These are phyloP conservation scores for Fusarium cicatricum DNA, from an alignment of 2,329 filamentous ascomycete species.

Conservation along the genomic window DNA sequence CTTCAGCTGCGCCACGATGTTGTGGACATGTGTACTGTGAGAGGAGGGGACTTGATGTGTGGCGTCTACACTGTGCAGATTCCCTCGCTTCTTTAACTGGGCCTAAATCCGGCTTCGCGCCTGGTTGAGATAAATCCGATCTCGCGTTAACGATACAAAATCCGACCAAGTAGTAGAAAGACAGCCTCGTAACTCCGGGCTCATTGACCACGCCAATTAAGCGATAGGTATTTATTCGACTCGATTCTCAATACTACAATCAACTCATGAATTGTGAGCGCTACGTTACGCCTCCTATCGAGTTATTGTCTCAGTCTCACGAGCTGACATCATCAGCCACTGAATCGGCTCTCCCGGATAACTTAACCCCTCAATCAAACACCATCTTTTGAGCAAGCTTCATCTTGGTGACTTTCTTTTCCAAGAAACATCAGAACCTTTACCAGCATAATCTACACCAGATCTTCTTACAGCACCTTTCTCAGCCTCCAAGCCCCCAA, in stretches of 20 bases:
- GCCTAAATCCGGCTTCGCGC: not conserved
- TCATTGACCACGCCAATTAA: not conserved
- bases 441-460: not conserved
- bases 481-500: conserved; percentile 6
- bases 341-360: not conserved
- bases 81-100: too few relatives aligned
- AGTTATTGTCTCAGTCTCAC: too few relatives aligned
- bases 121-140: not conserved
- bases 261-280: too few relatives aligned
- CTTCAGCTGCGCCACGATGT: too few relatives aligned
- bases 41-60: too few relatives aligned
- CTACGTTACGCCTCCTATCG: too few relatives aligned
- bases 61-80: too few relatives aligned
- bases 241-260: too few relatives aligned
- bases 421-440: too few relatives aligned
- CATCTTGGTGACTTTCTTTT: not conserved
- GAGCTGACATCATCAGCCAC: conserved; percentile 8
- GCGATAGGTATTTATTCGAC: not conserved
- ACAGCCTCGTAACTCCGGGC: not conserved
- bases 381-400: not conserved
- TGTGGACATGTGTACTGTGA: too few relatives aligned
- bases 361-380: conserved; percentile 3
- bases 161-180: not conserved
- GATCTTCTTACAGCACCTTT: not conserved
- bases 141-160: not conserved